phyloP scores from a whole-genome alignment of 192 early-diverging fungal genomes.

The Podila verticillata region DNA sequence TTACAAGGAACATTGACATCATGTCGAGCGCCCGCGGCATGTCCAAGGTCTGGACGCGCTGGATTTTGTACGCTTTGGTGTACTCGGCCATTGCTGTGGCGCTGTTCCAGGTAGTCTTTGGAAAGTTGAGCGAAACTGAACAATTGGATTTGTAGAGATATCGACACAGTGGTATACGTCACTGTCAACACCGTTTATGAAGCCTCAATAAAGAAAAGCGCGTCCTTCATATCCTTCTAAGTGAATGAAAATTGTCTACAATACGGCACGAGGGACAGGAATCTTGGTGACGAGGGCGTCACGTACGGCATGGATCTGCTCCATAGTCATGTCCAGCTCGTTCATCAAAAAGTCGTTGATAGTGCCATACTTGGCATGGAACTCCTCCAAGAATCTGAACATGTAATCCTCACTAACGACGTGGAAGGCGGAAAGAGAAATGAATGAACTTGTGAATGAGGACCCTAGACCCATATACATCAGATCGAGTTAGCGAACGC shows the following conservation, averaged over 20 bases:
- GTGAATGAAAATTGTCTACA: conserved; percentile 4
- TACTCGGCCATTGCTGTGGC: conserved; percentile 17
- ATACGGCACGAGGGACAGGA: conserved; percentile 34
- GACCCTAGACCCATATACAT: background rate
- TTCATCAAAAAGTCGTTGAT: conserved; percentile 56
- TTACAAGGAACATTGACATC: conserved; percentile 39
- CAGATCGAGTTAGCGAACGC: background rate
- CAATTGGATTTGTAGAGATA: background rate
- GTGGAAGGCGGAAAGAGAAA: background rate
- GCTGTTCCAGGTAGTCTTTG: conserved; percentile 14
- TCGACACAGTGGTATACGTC: too few relatives aligned
- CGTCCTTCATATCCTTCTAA: too few relatives aligned
- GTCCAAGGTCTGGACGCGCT: conserved; percentile 23
- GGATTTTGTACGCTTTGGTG: conserved; percentile 13
- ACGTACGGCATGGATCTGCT: conserved; percentile 50
- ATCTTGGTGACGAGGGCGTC: conserved; percentile 56
- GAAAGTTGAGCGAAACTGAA: background rate
- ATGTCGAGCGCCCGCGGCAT: conserved; percentile 22
- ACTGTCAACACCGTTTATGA: too few relatives aligned
- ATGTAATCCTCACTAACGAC: conserved; percentile 34
- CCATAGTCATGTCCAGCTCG: conserved; percentile 49
- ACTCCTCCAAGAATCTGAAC: conserved; percentile 47
- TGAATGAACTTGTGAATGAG: too few relatives aligned
- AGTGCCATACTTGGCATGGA: conserved; percentile 58
- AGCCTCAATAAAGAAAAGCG: too few relatives aligned